Conservation (phyloP, 495 filamentous ascomycete species). For the Glonium stellatum region DNA sequence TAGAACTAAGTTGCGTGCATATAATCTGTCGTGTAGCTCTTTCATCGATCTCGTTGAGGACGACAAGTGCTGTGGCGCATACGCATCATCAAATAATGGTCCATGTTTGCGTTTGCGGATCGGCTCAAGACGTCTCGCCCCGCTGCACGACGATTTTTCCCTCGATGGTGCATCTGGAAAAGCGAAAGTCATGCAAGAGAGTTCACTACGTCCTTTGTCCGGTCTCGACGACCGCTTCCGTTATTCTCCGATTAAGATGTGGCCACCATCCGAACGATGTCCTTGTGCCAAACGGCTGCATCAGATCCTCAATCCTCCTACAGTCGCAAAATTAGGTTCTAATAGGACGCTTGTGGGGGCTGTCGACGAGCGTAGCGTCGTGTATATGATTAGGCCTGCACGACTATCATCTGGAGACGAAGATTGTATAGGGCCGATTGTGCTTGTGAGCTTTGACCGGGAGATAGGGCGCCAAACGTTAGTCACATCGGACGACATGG, state of each 20-base stretch:
- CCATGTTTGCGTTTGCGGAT: slow-evolving; percentile 24
- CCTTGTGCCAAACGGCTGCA: slow-evolving; percentile 21
- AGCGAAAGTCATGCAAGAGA: not conserved
- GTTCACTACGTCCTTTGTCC: not conserved
- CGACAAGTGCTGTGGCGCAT: slow-evolving; percentile 16
- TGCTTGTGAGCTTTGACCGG: slow-evolving; percentile 19
- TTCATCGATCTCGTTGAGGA: slow-evolving; percentile 34
- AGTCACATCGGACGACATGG: not conserved
- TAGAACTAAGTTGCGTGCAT: slow-evolving; percentile 27
- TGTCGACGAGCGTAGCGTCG: slow-evolving; percentile 19
- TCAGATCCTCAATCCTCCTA: slow-evolving; percentile 20
- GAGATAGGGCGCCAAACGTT: not conserved
- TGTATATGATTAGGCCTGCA: slow-evolving; percentile 19
- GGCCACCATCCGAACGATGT: slow-evolving; percentile 18
- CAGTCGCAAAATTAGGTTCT: not conserved
- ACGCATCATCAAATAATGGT: not conserved
- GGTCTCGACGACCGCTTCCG: slow-evolving; percentile 10
- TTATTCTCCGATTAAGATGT: slow-evolving; percentile 21
- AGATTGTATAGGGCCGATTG: slow-evolving; percentile 14
- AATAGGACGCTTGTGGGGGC: slow-evolving; percentile 13
- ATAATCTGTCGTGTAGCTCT: slow-evolving; percentile 24
- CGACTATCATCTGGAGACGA: slow-evolving; percentile 2
- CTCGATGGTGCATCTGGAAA: not conserved
- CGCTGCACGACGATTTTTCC: not conserved
- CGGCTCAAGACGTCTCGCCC: slow-evolving; percentile 18